phyloP scores from a whole-genome alignment of 805 yeast species.

The Brettanomyces anomalus region DNA sequence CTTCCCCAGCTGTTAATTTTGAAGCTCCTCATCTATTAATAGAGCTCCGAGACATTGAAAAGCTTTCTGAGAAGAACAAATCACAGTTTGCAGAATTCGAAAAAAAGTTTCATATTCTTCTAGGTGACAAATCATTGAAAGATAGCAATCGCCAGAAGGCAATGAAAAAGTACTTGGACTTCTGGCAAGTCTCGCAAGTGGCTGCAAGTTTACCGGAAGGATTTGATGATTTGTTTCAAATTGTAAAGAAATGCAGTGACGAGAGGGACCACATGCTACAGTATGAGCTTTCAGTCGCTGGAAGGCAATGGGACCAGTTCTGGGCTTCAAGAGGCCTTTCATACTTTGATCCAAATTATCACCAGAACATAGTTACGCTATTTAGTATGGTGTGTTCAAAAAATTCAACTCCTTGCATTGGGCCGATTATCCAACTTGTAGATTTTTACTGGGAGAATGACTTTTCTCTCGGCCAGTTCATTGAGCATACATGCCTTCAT shows the following conservation, averaged over 20 bases:
- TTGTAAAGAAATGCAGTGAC: constrained; percentile 27
- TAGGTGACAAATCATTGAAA: constrained; percentile 21
- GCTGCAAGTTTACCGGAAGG: constrained; percentile 28
- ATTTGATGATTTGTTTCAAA: constrained; percentile 26
- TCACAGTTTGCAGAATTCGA: constrained; percentile 19
- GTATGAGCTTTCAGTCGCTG: constrained; percentile 25
- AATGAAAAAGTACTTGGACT: constrained; percentile 2
- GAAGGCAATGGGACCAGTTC: constrained; percentile 63
- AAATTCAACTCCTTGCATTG: constrained; percentile 85
- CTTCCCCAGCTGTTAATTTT: constrained; percentile 79
- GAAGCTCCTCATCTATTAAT: constrained; percentile 42
- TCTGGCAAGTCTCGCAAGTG: constrained; percentile 12
- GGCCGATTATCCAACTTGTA: constrained; percentile 77
- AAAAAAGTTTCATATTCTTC: constrained; percentile 15
- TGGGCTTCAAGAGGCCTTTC: constrained; percentile 34
- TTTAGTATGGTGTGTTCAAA: constrained; percentile 77
- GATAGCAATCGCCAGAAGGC: constrained; percentile 12
- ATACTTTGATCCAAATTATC: constrained; percentile 58
- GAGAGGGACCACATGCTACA: constrained; percentile 20
- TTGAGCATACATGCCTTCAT: constrained; percentile 71
- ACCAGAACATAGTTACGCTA: constrained; percentile 70
- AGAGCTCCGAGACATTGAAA: constrained; percentile 16
- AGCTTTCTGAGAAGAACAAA: constrained; percentile 22
- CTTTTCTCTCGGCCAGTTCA: constrained; percentile 78
- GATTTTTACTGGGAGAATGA: constrained; percentile 91